Conservation (phyloP, 768 basidiomycete species). For the Pulveroboletus frians region DNA sequence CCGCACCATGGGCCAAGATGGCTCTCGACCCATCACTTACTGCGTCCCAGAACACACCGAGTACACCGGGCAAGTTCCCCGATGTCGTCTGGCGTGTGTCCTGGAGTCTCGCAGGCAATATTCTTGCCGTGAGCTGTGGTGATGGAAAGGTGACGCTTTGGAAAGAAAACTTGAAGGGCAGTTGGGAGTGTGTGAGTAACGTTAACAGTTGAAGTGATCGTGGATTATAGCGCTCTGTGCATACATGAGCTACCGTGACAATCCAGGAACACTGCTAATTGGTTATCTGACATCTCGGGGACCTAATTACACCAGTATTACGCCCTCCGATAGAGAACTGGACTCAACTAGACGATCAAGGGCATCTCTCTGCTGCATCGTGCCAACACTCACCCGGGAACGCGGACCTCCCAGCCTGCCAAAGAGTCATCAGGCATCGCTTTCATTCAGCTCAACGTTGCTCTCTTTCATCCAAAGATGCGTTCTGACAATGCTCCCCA, state of each 20-base stretch:
- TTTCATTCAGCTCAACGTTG: no score
- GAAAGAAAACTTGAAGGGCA: conserved; percentile 95
- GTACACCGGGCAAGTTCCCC: conserved; percentile 75
- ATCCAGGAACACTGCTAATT: no score
- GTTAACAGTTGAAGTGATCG: conserved; percentile 64
- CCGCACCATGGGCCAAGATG: conserved; percentile 73
- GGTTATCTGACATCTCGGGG: no score
- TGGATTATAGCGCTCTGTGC: neutral
- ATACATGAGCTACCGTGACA: neutral
- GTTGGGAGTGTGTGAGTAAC: conserved; percentile 96
- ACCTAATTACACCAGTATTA: no score
- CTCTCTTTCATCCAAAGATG: no score
- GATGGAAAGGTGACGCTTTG: conserved; percentile 97
- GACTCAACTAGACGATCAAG: no score
- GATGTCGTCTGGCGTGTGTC: conserved; percentile 99
- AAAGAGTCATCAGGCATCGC: no score
- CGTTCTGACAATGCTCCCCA: no score
- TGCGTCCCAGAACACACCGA: conserved; percentile 39
- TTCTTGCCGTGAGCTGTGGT: conserved; percentile 93
- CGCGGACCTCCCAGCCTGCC: no score
- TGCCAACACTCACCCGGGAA: no score
- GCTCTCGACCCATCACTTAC: conserved; percentile 67
- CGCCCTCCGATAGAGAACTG: no score
- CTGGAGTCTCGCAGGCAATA: conserved; percentile 95
- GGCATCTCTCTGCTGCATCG: no score